These are phyloP conservation scores for Termitomyces sp. DNA, from an alignment of 768 basidiomycete species.

Conservation along the genomic window DNA sequence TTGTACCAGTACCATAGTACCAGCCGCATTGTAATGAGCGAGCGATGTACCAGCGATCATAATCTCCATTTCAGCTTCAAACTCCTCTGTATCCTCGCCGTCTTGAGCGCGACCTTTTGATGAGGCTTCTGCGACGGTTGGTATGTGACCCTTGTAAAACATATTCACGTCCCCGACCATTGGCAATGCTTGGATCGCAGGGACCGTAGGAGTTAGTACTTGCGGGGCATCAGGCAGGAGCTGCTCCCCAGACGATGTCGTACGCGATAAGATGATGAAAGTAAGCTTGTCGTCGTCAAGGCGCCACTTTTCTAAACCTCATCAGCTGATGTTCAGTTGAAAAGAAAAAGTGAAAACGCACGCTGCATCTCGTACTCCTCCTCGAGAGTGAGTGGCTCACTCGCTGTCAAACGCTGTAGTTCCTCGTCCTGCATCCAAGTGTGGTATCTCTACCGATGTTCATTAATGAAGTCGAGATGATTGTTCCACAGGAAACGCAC, in stretches of 20 bases:
- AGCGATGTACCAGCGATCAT: slow-evolving; percentile 79
- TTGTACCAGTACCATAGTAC: neutral
- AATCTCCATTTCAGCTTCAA: slow-evolving; percentile 83
- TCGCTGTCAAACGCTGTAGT: slow-evolving; percentile 76
- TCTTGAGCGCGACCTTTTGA: slow-evolving; percentile 23
- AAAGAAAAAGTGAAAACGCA: slow-evolving; percentile 26
- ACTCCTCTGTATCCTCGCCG: slow-evolving; percentile 36
- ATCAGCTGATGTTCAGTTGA: neutral
- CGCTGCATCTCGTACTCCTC: slow-evolving; percentile 92
- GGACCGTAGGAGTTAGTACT: slow-evolving; percentile 29
- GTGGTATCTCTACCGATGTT: slow-evolving; percentile 66
- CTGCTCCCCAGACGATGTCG: slow-evolving; percentile 15
- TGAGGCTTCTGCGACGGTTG: slow-evolving; percentile 7
- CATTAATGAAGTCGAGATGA: neutral
- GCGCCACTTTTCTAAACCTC: slow-evolving; percentile 73
- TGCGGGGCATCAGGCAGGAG: slow-evolving; percentile 4
- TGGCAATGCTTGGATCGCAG: slow-evolving; percentile 35
- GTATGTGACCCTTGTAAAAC: slow-evolving; percentile 63
- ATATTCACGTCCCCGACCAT: slow-evolving; percentile 96
- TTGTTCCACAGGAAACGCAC: slow-evolving; percentile 25
- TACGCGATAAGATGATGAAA: slow-evolving; percentile 77
- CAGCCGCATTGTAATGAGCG: neutral
- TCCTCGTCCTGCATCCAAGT: slow-evolving; percentile 83
- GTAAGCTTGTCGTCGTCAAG: slow-evolving; percentile 88
- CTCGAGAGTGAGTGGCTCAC: slow-evolving; percentile 75